Base-by-base conservation (phyloP, 176 grass and related monocot species). In the Chloris gayana region DNA sequence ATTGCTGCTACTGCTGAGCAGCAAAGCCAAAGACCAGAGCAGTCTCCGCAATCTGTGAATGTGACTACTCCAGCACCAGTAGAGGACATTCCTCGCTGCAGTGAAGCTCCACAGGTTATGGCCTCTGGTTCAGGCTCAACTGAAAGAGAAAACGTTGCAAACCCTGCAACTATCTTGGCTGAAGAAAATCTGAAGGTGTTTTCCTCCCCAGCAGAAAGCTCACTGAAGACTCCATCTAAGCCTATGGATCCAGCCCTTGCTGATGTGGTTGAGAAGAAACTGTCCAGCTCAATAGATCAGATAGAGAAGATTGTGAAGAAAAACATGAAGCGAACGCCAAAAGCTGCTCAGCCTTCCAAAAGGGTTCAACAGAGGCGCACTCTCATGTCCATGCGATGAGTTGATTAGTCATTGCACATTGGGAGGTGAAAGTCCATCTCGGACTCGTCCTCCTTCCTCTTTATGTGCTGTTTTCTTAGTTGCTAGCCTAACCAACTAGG, bases 371-470 rank as follows among this genome's bases (percentile, higher is more conserved):
- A 82, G 65, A 76, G 77, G 41, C 91, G 82, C 51, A 84, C 72
- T 44, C 89, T 95, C 51, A 92, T 92, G 89, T 95, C 93, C 49
- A 88, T 95, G 93, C 93, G 93, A 79, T 95, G 78, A 92, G 51
- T 80, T 77, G 58, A 59, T 65, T 60, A 65, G 42, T 86, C 63
- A 63, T 35, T 70, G 75, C 72, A 35, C 71, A 27, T 24, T 73
- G 13, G 7, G 11, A 65, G 19, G 59, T 24, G 19, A 60, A 84
- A 87, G 76, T 84, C 78, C 75, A 76, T 69, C 70, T 88, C 78
- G 61, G 75, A 71, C 81, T 83, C 67, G 63, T 75, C 65, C 44
- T 67, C 44, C 50, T 67, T 34, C 51, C 14, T 46, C 39, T 63
- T 63, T 80, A 64, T 60, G 19, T 75, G 53, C 83, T 75, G 24